phyloP scores from a whole-genome alignment of 192 early-diverging fungal species.

The Pilobolus umbonatus region DNA sequence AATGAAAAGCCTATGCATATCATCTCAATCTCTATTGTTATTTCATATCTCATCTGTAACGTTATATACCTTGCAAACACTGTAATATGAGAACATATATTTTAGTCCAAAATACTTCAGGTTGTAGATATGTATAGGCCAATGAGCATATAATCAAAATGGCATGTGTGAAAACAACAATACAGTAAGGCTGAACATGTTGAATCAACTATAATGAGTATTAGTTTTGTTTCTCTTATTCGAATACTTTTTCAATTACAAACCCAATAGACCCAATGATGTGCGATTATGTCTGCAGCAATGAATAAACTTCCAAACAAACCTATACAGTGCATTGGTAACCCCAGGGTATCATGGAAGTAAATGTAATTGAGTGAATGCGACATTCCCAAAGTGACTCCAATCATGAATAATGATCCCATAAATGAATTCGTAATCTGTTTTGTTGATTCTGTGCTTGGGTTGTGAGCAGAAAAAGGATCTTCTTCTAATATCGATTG shows the following conservation, averaged over 20 bases:
- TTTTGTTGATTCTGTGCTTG: not conserved
- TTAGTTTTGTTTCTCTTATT: not conserved
- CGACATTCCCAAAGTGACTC: conserved; percentile 3
- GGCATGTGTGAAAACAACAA: not conserved
- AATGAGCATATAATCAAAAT: conserved; percentile 2
- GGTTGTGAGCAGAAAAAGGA: no score
- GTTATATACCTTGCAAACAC: conserved; percentile 2
- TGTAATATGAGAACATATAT: not conserved
- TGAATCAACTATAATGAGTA: conserved; percentile 1
- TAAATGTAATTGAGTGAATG: conserved; percentile 1
- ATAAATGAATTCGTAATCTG: conserved; percentile 6
- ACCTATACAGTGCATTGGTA: conserved; percentile 3
- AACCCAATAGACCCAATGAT: not conserved
- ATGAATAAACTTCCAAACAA: not conserved
- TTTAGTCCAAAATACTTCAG: not conserved
- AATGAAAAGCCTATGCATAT: conserved; percentile 1
- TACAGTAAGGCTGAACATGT: not conserved
- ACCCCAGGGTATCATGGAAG: not conserved
- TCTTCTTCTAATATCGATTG: not conserved
- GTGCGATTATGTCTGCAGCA: not conserved
- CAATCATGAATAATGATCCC: not conserved
- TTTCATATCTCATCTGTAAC: no score
- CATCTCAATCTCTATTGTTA: no score
- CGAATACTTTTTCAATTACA: not conserved
- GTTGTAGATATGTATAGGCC: conserved; percentile 5